Base-by-base conservation (phyloP, 2,329 filamentous ascomycete genomes). In the Penicillium sp. region DNA sequence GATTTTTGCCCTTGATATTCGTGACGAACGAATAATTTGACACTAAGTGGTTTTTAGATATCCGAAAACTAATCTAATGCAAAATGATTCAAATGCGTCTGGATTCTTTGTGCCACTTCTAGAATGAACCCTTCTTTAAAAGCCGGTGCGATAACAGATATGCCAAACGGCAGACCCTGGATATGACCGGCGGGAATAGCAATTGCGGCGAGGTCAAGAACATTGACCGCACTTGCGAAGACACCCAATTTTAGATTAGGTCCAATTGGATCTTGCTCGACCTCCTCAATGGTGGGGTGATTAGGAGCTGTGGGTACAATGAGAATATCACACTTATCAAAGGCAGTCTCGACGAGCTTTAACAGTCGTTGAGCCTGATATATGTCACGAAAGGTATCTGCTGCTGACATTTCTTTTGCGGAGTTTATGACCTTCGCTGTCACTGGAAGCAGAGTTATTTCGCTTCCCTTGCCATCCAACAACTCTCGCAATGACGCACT, bases 171-270 rank as follows among this genome's bases (percentile, higher is more conserved):
- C 45, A 67, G 33, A 50, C 52, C 55, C 14, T 58, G 52, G 72
- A 14, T 72, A 1, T 79, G 75, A 9, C 83, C 62, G 2, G 78
- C 81, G 40, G 78, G 79, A 62, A 56, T 56, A 20, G 47, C 53
- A 24, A 56, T 30, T 8, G 53, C 53, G n/a, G 53, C 12, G 23
- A 84, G 74, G 65, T 86, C 83, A 18, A 86, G 66, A 26, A 86
- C 81, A 62, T 86, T 86, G 16, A 79, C 83, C 63, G 81, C 84
- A 63, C 85, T 83, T 0, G 82, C 84, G 56, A 84, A 85, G 40
- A 75, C 78, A 5, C 82, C 81, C 5, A 84, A 64, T 3, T 74
- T 67, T 3, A 79, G 79, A 61, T 86, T 86, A 63, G 80, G 76
- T 16, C 66, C 68, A 21, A 86, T 73, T 0, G 83, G 83, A 43